Evolutionary conservation across 2,329 filamentous ascomycete species (phyloP).

Genomic region (Microdochium bolleyi): DNA sequence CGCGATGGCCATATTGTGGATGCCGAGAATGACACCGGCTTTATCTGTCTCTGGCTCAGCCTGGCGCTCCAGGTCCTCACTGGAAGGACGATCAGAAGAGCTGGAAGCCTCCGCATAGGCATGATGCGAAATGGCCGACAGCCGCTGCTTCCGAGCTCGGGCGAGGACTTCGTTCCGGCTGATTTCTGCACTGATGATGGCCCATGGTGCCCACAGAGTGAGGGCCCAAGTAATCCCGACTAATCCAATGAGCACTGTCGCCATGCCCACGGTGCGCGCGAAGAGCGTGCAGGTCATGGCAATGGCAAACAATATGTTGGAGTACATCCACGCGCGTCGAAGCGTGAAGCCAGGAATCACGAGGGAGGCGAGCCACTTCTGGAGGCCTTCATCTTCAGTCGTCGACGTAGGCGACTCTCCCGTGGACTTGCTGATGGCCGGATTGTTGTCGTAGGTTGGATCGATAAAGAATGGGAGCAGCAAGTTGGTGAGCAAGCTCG

Average conservation of each 20-base stretch:
- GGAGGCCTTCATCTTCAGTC: constrained; percentile 23
- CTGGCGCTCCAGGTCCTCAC: constrained; percentile 26
- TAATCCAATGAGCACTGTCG: constrained; percentile 69
- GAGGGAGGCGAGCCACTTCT: constrained; percentile 48
- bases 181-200: constrained; percentile 89
- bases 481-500: constrained; percentile 74
- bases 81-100: constrained; percentile 15
- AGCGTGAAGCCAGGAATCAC: constrained; percentile 80
- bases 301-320: constrained; percentile 73
- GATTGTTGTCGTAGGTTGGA: constrained; percentile 60
- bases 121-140: constrained; percentile 13
- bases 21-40: constrained; percentile 83
- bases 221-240: constrained; percentile 90
- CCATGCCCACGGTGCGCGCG: constrained; percentile 61
- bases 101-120: constrained; percentile 6
- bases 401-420: constrained; percentile 21
- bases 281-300: constrained; percentile 81
- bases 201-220: constrained; percentile 90
- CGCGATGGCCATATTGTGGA: constrained; percentile 92
- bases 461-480: constrained; percentile 79
- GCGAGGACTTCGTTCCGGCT: constrained; percentile 64
- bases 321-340: constrained; percentile 78
- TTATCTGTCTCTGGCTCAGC: constrained; percentile 61
- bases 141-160: constrained; percentile 28
- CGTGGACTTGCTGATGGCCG: constrained; percentile 18